Evolutionary conservation across 805 yeast species (phyloP).

Genomic region (Blastobotrys chiropterorum): DNA sequence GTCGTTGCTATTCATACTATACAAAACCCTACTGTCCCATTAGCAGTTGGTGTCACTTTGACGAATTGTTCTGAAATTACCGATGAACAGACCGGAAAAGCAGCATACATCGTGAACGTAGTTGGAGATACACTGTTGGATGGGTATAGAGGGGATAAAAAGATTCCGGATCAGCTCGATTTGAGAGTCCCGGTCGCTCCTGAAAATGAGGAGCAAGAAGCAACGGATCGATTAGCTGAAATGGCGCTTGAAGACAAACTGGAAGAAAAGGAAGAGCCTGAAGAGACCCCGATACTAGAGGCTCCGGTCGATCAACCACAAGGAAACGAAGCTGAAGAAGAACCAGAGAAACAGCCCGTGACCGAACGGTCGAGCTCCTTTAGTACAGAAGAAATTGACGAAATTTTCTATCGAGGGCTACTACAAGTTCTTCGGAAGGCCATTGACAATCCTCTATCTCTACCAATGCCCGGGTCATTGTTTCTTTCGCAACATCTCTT

Average conservation of each 20-base stretch:
- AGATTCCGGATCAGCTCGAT: slow-evolving; percentile 38
- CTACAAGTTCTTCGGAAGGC: slow-evolving; percentile 55
- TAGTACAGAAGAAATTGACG: slow-evolving; percentile 47
- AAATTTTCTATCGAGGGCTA: slow-evolving; percentile 64
- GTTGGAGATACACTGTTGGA: slow-evolving; percentile 58
- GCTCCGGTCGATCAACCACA: too few relatives aligned
- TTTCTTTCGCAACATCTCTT: slow-evolving; percentile 67
- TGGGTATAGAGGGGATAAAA: slow-evolving; percentile 42
- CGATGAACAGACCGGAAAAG: slow-evolving; percentile 68
- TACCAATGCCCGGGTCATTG: slow-evolving; percentile 68
- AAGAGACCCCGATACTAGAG: slow-evolving; percentile 8
- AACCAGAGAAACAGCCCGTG: slow-evolving; percentile 12
- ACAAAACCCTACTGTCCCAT: slow-evolving; percentile 54
- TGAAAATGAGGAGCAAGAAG: neutral
- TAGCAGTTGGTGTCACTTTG: slow-evolving; percentile 65
- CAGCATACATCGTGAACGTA: slow-evolving; percentile 65
- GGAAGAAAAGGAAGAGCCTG: slow-evolving; percentile 19
- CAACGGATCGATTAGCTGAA: neutral
- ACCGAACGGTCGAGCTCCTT: slow-evolving; percentile 2
- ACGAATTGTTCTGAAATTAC: slow-evolving; percentile 32
- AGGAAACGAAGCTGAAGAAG: slow-evolving; percentile 8
- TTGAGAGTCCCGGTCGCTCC: slow-evolving; percentile 1
- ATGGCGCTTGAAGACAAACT: slow-evolving; percentile 19
- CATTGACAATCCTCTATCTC: slow-evolving; percentile 35
- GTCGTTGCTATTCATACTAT: slow-evolving; percentile 68